These are phyloP conservation scores for Prunus padus DNA, from an alignment of 306 rosid species.

Conservation along the genomic window DNA sequence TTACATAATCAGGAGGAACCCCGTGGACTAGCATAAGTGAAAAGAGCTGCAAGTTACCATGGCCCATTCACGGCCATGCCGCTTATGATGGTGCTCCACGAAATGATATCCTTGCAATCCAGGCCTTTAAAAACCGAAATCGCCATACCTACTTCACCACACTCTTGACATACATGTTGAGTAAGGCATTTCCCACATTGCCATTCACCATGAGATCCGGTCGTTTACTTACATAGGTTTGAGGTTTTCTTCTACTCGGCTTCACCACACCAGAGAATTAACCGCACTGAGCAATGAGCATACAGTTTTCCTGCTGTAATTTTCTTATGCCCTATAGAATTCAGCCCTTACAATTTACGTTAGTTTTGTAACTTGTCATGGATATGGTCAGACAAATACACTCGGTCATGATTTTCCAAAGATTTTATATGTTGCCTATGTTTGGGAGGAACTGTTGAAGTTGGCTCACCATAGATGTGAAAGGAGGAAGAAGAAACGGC, in stretches of 20 bases:
- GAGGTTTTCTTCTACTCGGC: background rate
- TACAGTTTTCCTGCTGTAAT: too few relatives aligned
- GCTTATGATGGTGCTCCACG: slow-evolving; percentile 66
- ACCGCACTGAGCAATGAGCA: too few relatives aligned
- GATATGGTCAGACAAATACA: background rate
- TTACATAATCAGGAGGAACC: slow-evolving; percentile 60
- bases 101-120: slow-evolving; percentile 51
- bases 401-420: too few relatives aligned
- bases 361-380: background rate
- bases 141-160: slow-evolving; percentile 52
- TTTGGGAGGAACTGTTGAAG: too few relatives aligned
- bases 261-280: too few relatives aligned
- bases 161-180: slow-evolving; percentile 79
- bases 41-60: slow-evolving; percentile 55
- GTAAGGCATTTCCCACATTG: slow-evolving; percentile 65
- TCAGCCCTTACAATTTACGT: too few relatives aligned
- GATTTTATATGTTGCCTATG: too few relatives aligned
- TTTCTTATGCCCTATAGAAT: too few relatives aligned
- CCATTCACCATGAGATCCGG: slow-evolving; percentile 41
- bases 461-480: too few relatives aligned
- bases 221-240: slow-evolving; percentile 47
- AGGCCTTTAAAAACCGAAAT: slow-evolving; percentile 41
- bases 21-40: slow-evolving; percentile 69
- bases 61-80: slow-evolving; percentile 79
- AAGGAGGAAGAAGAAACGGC: too few relatives aligned